Evolutionary conservation across 495 filamentous ascomycete species (phyloP).

Genomic region (Lepidopterella palustris): DNA sequence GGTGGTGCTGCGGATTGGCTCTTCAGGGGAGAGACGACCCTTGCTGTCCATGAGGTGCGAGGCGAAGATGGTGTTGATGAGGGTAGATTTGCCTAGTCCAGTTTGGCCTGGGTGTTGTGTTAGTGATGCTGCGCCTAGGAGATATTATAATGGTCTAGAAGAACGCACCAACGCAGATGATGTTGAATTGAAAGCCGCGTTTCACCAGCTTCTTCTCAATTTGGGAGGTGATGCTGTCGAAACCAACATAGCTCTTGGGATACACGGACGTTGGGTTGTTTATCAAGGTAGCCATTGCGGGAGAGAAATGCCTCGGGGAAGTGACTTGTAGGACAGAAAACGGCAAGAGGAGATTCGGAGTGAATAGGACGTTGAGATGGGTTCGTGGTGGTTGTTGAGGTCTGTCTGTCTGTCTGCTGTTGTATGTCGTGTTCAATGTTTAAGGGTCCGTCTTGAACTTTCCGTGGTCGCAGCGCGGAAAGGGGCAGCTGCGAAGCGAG

Average conservation of each 20-base stretch:
- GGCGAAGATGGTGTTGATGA: slow-evolving; percentile 99
- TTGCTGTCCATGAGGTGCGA: slow-evolving; percentile 99
- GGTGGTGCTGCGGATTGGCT: slow-evolving; percentile 89
- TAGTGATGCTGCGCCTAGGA: slow-evolving; percentile 4
- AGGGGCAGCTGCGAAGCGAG: slow-evolving; percentile 29
- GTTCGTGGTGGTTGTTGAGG: slow-evolving; percentile 1
- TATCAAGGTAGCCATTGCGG: slow-evolving; percentile 44
- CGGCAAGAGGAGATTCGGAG: background rate
- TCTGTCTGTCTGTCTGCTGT: too few relatives aligned
- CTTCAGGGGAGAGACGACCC: slow-evolving; percentile 83
- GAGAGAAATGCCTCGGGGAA: slow-evolving; percentile 10
- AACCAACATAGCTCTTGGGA: slow-evolving; percentile 95
- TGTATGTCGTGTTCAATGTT: slow-evolving; percentile 15
- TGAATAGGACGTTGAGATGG: slow-evolving; percentile 2
- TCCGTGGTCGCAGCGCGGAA: slow-evolving; percentile 24
- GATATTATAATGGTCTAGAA: background rate
- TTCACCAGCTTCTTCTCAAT: slow-evolving; percentile 99
- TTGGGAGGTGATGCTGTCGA: slow-evolving; percentile 97
- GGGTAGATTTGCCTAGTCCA: slow-evolving; percentile 93
- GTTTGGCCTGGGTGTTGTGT: slow-evolving; percentile 69
- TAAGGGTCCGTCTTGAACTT: slow-evolving; percentile 22
- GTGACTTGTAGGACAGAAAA: background rate
- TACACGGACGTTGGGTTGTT: slow-evolving; percentile 57
- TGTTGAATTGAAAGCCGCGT: slow-evolving; percentile 99
- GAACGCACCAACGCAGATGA: slow-evolving; percentile 94